Base-by-base conservation (phyloP, 2,329 filamentous ascomycete species). In the Blastomyces gilchristii region DNA sequence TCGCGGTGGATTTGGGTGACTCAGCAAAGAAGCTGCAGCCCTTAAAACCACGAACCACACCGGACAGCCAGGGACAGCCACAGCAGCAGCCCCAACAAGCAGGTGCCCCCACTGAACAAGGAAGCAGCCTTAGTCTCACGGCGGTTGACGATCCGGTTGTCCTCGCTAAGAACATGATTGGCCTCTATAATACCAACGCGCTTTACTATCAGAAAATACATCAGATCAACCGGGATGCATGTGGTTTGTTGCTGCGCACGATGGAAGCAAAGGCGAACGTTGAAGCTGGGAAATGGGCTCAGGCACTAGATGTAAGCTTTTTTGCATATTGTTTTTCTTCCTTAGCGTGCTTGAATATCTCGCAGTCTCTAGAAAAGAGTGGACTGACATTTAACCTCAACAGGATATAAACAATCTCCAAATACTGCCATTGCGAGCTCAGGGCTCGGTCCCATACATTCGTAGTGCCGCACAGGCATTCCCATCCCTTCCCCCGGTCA, bases 391-490 rank as follows among this genome's bases (percentile, higher is more conserved):
- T 67, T 45, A 57, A 4, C 16, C 58, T 63, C 69, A 41, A 57
- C 12, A 90, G 89, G 85, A 83, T 77, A 93, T 96, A 71, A 83
- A 85, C 63, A 78, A 77, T 58, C 83, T 96, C 53, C 84, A 88
- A 59, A 89, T 97, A 69, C 85, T 97, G 11, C 93, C 93, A 0
- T 81, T 96, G 56, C 82, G 86, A 59, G 87, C 90, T 18, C 78
- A 79, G 31, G 90, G 90, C 70, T 88, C 93, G 71, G 85, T 94
- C 63, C 83, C 85, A 69, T 83, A 82, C 58, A 93, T 99, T 76
- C 90, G 94, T 66, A 83, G 83, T 67, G 87, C 87, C 65, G 91
- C 93, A 0, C 86, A 90, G 69, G 87, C 87, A 65, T 97, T 99
- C 77, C 84, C 90, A 18, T 81, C 83, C 1, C 83, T 96, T 50